Evolutionary conservation across 73 alveolate genomes (phyloP), one percentile per base, ranked within the genome.

Genomic region (Diophrys sp.): DNA sequence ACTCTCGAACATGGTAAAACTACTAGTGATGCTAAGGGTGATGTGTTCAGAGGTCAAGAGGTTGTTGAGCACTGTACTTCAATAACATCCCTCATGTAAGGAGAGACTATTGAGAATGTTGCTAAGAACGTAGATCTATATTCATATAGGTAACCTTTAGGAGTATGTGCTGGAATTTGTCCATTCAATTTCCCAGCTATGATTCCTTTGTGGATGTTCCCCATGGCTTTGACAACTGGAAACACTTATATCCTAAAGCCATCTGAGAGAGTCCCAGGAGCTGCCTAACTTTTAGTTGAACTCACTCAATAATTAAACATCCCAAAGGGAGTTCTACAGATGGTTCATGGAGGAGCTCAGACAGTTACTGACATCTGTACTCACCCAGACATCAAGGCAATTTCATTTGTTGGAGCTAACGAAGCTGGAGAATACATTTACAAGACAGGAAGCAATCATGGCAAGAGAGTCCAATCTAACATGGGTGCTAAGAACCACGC

Each of bases 121-220:
- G 96, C 98, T 27, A 89, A 78, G 70, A 88, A 94, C 54, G 96
- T 96, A 23, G 99, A 96, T 73, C 78, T 91, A 66, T 95, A 96
- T 79, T 85, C 97, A 34, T 91, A 91, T 85, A 90, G 99, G 78
- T 89, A 75, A 32, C 99, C 99, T 0, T 75, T 96, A 70, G 99
- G 99, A 2, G 99, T 96, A 30, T 91, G 97, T 55, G 98, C 98
- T 26, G 98, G 98, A 57, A 83, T 96, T 25, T 79, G 94, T 66
- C 98, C 99, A 32, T 96, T 89, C 94, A 96, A 96, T 90, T 96
- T 96, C 95, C 99, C 99, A 25, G 97, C 98, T 18, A 94, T 94
- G 97, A 91, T 91, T 55, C 96, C 98, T n/a, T 81, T 94, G 24
- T 94, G 99, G 99, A 94, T 92, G 98, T 93, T 89, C 94, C 99